Evolutionary conservation across 1,139 yeast genomes (phyloP).

Genomic region (Zygosaccharomyces sapae): DNA sequence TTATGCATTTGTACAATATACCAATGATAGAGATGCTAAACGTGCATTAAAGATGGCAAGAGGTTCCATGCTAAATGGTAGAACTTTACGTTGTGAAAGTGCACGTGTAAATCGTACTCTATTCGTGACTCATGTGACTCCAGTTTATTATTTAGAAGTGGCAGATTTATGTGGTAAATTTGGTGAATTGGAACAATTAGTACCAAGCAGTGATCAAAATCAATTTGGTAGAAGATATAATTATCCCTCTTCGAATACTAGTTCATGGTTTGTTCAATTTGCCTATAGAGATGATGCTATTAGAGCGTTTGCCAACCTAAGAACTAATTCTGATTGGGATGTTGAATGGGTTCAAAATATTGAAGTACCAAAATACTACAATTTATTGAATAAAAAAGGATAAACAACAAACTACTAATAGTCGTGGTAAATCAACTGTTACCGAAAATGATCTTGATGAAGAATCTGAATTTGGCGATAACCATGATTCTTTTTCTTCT

Average conservation of each 20-base stretch:
- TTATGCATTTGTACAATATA: slow-evolving; percentile 88
- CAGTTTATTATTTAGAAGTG: slow-evolving; percentile 35
- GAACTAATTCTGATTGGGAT: slow-evolving; percentile 48
- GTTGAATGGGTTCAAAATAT: slow-evolving; percentile 87
- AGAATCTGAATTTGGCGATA: slow-evolving; percentile 8
- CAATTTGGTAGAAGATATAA: slow-evolving; percentile 36
- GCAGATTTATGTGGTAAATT: slow-evolving; percentile 44
- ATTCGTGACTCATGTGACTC: slow-evolving; percentile 41
- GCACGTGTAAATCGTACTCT: slow-evolving; percentile 89
- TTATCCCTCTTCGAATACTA: slow-evolving; percentile 32
- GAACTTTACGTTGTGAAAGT: slow-evolving; percentile 79
- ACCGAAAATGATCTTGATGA: slow-evolving; percentile 5
- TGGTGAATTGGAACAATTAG: slow-evolving; percentile 73
- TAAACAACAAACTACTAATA: slow-evolving; percentile 1
- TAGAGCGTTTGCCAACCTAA: slow-evolving; percentile 70
- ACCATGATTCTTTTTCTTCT: not conserved
- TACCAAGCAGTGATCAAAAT: slow-evolving; percentile 44
- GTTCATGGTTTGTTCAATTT: slow-evolving; percentile 76
- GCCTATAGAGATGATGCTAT: slow-evolving; percentile 89
- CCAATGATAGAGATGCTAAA: slow-evolving; percentile 64
- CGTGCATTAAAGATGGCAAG: slow-evolving; percentile 67
- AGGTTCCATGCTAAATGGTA: slow-evolving; percentile 63
- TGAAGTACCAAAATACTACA: slow-evolving; percentile 42
- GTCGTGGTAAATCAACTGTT: slow-evolving; percentile 5
- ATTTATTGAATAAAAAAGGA: slow-evolving; percentile 17